Conservation (phyloP, 345 rosid species). For the Populus davidiana region DNA sequence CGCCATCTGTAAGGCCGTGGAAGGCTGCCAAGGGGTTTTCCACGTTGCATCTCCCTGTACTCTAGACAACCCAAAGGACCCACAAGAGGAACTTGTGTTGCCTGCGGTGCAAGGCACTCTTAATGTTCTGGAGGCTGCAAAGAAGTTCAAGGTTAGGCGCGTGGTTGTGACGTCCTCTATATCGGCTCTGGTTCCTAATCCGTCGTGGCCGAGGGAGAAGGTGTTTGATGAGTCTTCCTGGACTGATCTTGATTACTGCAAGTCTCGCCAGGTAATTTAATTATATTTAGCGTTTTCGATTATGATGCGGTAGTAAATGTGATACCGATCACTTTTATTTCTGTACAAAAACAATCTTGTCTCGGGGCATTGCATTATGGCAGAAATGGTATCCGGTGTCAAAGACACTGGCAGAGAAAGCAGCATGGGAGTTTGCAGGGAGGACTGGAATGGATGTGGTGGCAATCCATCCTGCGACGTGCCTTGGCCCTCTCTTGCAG, state of each 20-base stretch:
- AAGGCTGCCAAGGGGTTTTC: constrained; percentile 75
- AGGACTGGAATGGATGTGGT: constrained; percentile 61
- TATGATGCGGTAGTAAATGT: no score
- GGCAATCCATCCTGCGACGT: constrained; percentile 67
- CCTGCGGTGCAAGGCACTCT: constrained; percentile 84
- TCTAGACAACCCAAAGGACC: constrained; percentile 63
- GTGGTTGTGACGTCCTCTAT: constrained; percentile 78
- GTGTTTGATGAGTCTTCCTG: constrained; percentile 70
- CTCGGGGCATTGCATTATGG: not conserved
- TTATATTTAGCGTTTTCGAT: no score
- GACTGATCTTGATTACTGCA: constrained; percentile 79
- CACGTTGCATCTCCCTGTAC: constrained; percentile 87
- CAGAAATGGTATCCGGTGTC: constrained; percentile 85
- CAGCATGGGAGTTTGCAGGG: constrained; percentile 67
- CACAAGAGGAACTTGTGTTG: constrained; percentile 53
- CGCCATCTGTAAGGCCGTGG: constrained; percentile 54
- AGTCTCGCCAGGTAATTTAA: constrained; percentile 41
- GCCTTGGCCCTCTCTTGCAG: constrained; percentile 72
- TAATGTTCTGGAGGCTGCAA: constrained; percentile 64
- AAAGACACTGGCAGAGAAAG: constrained; percentile 80
- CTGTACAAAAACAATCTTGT: no score
- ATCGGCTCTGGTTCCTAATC: constrained; percentile 74
- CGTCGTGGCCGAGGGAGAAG: constrained; percentile 47
- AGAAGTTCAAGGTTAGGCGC: constrained; percentile 53
- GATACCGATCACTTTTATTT: not conserved